Conservation (phyloP, 805 yeast genomes). For the Saturnispora serradocipensis region DNA sequence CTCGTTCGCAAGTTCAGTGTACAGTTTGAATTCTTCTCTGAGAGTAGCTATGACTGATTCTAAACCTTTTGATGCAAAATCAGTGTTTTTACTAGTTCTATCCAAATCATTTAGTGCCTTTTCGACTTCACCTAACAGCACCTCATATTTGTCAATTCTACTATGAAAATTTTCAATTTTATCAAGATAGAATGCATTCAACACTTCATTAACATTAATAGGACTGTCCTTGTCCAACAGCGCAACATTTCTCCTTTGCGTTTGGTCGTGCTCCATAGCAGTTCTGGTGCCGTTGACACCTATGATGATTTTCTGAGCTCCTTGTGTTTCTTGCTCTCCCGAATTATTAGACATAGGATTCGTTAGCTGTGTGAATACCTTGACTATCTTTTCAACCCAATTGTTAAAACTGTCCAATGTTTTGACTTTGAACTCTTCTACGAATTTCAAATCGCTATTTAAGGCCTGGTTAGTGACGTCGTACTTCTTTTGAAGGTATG, state of each 20-base stretch:
- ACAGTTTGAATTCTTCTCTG: conserved; percentile 57
- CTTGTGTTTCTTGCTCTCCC: conserved; percentile 18
- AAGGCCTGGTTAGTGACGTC: conserved; percentile 58
- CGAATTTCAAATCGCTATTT: conserved; percentile 37
- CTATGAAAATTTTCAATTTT: conserved; percentile 33
- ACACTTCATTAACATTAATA: conserved; percentile 43
- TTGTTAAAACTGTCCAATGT: conserved; percentile 29
- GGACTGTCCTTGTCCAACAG: conserved; percentile 25
- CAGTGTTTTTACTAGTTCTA: conserved; percentile 28
- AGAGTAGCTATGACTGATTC: conserved; percentile 51
- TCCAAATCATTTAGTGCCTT: conserved; percentile 52
- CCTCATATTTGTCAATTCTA: conserved; percentile 41
- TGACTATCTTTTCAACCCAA: conserved; percentile 32
- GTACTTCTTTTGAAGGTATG: conserved; percentile 51
- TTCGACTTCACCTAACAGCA: conserved; percentile 47
- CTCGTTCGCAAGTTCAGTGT: conserved; percentile 67
- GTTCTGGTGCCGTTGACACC: conserved; percentile 27
- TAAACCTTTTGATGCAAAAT: conserved; percentile 31
- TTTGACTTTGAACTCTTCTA: conserved; percentile 34
- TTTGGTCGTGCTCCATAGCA: conserved; percentile 16
- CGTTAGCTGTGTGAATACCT: conserved; percentile 29
- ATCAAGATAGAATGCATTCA: conserved; percentile 42
- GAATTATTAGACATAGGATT: conserved; percentile 25
- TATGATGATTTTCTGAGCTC: conserved; percentile 20
- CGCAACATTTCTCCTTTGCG: conserved; percentile 26